A percentile compares a stretch with the other conserved stretches of the same genome.
These are phyloP conservation scores for Cryptococcus sp. DNA, from an alignment of 1,284 basidiomycete species.

Conservation along the genomic window DNA sequence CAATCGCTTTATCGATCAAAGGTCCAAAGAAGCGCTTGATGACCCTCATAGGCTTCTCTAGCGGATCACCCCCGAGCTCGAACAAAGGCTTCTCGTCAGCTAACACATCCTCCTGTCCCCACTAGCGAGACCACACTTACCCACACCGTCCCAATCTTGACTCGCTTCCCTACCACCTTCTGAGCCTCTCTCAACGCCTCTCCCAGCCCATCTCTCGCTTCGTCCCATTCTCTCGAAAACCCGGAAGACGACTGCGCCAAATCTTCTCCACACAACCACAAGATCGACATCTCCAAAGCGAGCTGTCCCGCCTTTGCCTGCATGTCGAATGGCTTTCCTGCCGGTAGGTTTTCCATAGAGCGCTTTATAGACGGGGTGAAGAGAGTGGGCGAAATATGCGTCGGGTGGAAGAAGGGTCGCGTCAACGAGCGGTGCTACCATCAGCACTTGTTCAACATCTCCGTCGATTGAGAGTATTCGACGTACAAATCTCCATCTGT, in stretches of 20 bases:
- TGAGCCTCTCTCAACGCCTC: slow-evolving; percentile 28
- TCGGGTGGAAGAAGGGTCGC: slow-evolving; percentile 42
- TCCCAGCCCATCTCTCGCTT: slow-evolving; percentile 16
- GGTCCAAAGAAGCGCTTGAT: slow-evolving; percentile 30
- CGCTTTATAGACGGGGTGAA: slow-evolving; percentile 11
- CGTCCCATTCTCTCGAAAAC: slow-evolving; percentile 9
- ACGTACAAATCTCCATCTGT: slow-evolving; percentile 33
- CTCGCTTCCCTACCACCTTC: slow-evolving; percentile 22
- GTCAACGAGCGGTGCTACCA: slow-evolving; percentile 38
- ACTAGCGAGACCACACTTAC: slow-evolving; percentile 13
- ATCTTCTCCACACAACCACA: slow-evolving; percentile 31
- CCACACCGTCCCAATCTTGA: slow-evolving; percentile 39
- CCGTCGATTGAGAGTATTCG: no score
- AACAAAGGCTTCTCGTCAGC: slow-evolving; percentile 23
- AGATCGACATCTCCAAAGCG: slow-evolving; percentile 26
- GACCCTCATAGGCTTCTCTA: slow-evolving; percentile 24
- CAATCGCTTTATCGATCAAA: slow-evolving; percentile 22
- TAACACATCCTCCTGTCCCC: background rate
- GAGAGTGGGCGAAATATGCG: slow-evolving; percentile 12
- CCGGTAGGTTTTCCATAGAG: slow-evolving; percentile 14
- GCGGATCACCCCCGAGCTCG: slow-evolving; percentile 24
- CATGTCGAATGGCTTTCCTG: slow-evolving; percentile 21
- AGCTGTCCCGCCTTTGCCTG: slow-evolving; percentile 23
- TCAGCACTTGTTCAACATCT: background rate
- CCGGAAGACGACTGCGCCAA: slow-evolving; percentile 1